Evolutionary conservation across 1,284 basidiomycete genomes (phyloP), one percentile per base, ranked within the genome.

Genomic region (Ceratobasidium papillatum): DNA sequence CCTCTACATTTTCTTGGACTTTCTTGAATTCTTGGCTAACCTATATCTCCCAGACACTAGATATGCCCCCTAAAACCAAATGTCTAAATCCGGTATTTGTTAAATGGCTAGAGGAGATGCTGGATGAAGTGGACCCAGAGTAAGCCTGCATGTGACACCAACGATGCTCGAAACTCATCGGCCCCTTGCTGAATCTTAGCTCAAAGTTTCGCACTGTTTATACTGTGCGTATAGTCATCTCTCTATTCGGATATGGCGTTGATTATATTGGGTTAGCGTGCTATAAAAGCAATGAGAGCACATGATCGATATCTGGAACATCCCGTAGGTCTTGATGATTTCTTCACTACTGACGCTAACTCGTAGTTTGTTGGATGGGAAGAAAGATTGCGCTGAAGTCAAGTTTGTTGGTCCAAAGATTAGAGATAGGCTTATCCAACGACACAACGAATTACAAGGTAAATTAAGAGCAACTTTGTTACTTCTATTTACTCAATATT

Each of bases 81-180:
- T 73, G 43, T 47, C 32, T 73, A 0, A 73, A 73, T 36, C 69
- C 69, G 14, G 34, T 63, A 14, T 73, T 73, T 43, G 54, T 59
- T 17, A 12, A 14, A 11, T 73, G 69, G 69, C 27, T 73, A 47
- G 69, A 73, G 22, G 58, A 73, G 36, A 73, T 73, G 69, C 59
- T 58, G 34, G 69, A 73, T 14, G 69, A 62, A 38, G 34, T 62
- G n/a, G 69, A 73, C 34, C 69, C 69, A 41, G 59, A 73, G 69
- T 73, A 62, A 41, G 45, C 49, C 1, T 2, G n/a, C 38, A 38
- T 51, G n/a, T 9, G 12, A 38, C 25, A 25, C 19, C n/a, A 1
- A 7, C 14, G 9, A 7, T 9, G 11, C 43, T 30, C 34, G 19
- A 8, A 27, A 38, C 47, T 51, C n/a, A n/a, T n/a, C n/a, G n/a